phyloP scores from a whole-genome alignment of 257 asterid genomes.

The Parsonsia alboflavescens region DNA sequence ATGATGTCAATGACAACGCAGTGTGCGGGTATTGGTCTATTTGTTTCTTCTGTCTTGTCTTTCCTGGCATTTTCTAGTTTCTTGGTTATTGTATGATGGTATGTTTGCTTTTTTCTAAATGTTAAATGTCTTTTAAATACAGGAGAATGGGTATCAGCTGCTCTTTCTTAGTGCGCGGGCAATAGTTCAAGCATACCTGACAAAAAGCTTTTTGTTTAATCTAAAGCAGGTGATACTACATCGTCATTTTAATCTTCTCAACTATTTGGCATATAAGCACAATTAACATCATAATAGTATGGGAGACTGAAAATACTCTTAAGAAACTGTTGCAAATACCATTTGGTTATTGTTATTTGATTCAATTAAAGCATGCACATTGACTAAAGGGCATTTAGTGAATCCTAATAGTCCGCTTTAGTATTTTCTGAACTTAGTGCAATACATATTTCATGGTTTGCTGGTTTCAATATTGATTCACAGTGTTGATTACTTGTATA shows the following conservation, averaged over 20 bases:
- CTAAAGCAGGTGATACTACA: slow-evolving; percentile 75
- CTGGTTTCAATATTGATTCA: background rate
- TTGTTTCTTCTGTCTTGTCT: background rate
- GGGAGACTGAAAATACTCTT: background rate
- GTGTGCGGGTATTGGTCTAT: background rate
- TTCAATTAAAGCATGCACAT: background rate
- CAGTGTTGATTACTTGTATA: background rate
- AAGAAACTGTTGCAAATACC: background rate
- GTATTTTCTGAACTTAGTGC: background rate
- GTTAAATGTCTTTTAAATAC: slow-evolving; percentile 14
- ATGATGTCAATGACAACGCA: background rate
- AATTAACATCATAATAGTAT: background rate
- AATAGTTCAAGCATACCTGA: slow-evolving; percentile 93
- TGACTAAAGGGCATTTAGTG: background rate
- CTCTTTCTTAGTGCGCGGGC: slow-evolving; percentile 98
- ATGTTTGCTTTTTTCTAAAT: background rate
- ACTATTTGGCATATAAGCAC: background rate
- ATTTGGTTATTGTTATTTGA: background rate
- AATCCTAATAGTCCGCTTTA: background rate
- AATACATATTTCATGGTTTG: background rate
- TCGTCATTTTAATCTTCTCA: slow-evolving; percentile 6
- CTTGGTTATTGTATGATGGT: background rate
- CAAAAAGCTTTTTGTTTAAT: slow-evolving; percentile 81
- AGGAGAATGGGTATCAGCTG: slow-evolving; percentile 98
- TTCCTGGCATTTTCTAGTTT: background rate